Evolutionary conservation across 139 green algal species (phyloP), one percentile per base, ranked within the genome.

Genomic region (Picochlorum sp.): DNA sequence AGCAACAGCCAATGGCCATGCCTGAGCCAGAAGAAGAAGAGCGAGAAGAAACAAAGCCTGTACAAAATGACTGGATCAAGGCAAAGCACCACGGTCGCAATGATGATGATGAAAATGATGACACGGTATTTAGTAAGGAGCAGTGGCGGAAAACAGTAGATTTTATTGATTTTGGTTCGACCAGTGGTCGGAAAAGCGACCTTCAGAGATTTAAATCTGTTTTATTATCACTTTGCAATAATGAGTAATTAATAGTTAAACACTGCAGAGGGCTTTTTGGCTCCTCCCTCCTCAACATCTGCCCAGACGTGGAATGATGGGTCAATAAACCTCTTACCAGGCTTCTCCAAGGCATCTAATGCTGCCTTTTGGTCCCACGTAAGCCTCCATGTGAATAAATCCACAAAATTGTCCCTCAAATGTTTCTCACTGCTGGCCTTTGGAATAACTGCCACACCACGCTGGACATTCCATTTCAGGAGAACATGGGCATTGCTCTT

Each of bases 401-500:
- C 72, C 11, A 68, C 62, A 24, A 83, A 68, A 71, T 89, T 87
- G 34, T 80, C 74, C 18, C 54, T 28, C 56, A 88, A 58, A 60
- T 85, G 76, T 8, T 58, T 37, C 18, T 58, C 28, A 15, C 61
- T 76, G 9, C 62, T 57, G 9, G 73, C 73, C 66, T 88, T 86
- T 46, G 81, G 79, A 14, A 95, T 84, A 41, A 90, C 84, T 6
- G 78, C 57, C 30, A 91, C 80, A 1, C 87, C 88, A 14, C 88
- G 79, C 81, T 95, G 88, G 65, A 88, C 75, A 68, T 89, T 92
- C 85, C 87, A 95, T 64, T 78, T 80, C 30, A 95, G 63, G 46
- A 88, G 68, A 30, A 95, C 82, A 83, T 95, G 80, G 28, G 70
- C 69, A 1, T 66, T 56, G 6, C 64, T 81, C 44, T 78, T 78